Evolutionary conservation across 768 basidiomycete species (phyloP).

Genomic region (Strobilomyces dryophilus): DNA sequence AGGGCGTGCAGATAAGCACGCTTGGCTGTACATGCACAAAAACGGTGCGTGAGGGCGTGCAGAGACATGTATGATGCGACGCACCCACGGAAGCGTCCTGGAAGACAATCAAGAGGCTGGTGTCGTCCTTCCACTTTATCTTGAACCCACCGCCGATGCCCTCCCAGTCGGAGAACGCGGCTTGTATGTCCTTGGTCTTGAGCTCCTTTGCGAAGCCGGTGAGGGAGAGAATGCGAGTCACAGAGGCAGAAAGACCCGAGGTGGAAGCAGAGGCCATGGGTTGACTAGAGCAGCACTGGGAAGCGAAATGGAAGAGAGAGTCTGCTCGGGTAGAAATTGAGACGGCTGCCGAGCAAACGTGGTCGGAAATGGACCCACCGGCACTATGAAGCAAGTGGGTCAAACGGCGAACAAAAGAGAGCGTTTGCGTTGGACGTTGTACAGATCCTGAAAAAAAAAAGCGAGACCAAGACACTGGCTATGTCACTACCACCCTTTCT

Average conservation of each 20-base stretch:
- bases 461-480: background rate
- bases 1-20: conserved; percentile 77
- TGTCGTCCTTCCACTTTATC: conserved; percentile 99
- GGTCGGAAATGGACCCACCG: conserved; percentile 10
- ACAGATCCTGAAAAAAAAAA: conserved; percentile 15
- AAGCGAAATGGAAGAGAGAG: conserved; percentile 14
- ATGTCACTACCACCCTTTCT: background rate
- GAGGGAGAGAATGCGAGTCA: conserved; percentile 91
- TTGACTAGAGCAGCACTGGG: conserved; percentile 3
- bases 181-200: conserved; percentile 95
- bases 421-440: conserved; percentile 26
- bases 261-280: conserved; percentile 63
- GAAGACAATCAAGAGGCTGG: conserved; percentile 92
- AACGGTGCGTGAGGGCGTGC: background rate
- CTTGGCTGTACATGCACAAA: conserved; percentile 18
- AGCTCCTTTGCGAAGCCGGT: conserved; percentile 93
- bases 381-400: conserved; percentile 3
- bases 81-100: conserved; percentile 84
- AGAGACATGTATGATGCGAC: conserved; percentile 31
- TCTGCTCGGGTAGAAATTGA: conserved; percentile 10
- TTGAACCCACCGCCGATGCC: conserved; percentile 86
- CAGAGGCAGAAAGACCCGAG: conserved; percentile 85
- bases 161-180: conserved; percentile 88
- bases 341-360: conserved; percentile 30
- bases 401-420: conserved; percentile 19